Evolutionary conservation across 352 stramenopile genomes (phyloP), one percentile per base, ranked within the genome.

Genomic region (Pythium angustatum): DNA sequence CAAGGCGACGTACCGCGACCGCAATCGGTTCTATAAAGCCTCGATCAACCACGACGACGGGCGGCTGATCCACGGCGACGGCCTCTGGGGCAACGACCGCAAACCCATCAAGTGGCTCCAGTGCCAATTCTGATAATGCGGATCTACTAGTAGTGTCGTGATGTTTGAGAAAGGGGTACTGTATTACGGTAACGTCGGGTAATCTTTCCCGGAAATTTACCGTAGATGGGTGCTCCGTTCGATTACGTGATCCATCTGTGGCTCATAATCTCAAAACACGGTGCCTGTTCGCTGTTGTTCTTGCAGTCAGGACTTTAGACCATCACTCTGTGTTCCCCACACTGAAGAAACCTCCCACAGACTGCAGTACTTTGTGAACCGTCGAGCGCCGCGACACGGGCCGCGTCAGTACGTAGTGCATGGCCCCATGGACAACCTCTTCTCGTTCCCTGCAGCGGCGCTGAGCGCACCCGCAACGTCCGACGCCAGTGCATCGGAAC

Each of bases 1-100:
- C 54, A 19, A 53, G 27, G 8, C 54, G 17, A 75, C 64, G 33
- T 76, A 66, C 38, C 31, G 50, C 9, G 54, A 47, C 41, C 55
- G 44, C 17, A 49, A 27, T 31, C 48, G 58, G 6, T 78, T 76
- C 58, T 78, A 78, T 45, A 56, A 64, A 24, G 72, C 72, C 15
- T 43, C 60, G 33, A 61, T 78, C 31, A 79, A 79, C 57, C 72
- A 79, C 48, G 68, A 66, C 26, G 72, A 77, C 40, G 65, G 64
- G 4, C 64, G 69, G 9, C 21, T 76, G 19, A 51, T 72, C 38
- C 41, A 76, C 47, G 60, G 69, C 22, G 64, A 76, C 43, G 56
- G 41, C n/a, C 43, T 68, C 19, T 73, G 51, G 69, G 43, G 69
- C 41, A 24, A 68, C 30, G 44, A 44, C 27, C 60, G 64, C 24